Evolutionary conservation across 106 monocot genomes (phyloP).

Genomic region (Apostasia shenzhenica): DNA sequence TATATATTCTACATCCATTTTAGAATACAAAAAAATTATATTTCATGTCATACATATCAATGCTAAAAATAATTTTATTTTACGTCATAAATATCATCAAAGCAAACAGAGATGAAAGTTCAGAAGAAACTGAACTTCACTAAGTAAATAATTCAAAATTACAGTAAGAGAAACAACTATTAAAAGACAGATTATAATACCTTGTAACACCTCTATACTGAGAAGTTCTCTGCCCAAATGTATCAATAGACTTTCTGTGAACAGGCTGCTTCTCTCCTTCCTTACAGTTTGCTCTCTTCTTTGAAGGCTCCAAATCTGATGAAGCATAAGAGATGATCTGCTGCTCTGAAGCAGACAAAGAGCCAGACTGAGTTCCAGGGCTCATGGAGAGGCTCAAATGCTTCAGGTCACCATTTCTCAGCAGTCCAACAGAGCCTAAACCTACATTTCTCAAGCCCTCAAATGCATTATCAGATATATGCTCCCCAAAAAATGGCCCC

Average conservation of each 20-base stretch:
- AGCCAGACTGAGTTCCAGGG: slow-evolving; percentile 81
- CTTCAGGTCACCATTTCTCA: slow-evolving; percentile 62
- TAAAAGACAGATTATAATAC: slow-evolving; percentile 32
- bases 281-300: slow-evolving; percentile 61
- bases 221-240: slow-evolving; percentile 97
- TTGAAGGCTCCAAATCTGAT: slow-evolving; percentile 34
- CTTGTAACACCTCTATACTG: slow-evolving; percentile 94
- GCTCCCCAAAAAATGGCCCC: slow-evolving; percentile 26
- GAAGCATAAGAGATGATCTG: slow-evolving; percentile 9
- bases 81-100: neutral
- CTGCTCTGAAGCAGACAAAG: slow-evolving; percentile 44
- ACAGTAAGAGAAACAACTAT: slow-evolving; percentile 1
- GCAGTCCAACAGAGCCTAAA: slow-evolving; percentile 24
- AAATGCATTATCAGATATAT: slow-evolving; percentile 23
- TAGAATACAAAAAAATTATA: neutral
- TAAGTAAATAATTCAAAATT: neutral
- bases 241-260: slow-evolving; percentile 92
- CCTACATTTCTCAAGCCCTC: slow-evolving; percentile 16
- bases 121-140: neutral
- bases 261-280: slow-evolving; percentile 75
- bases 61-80: neutral
- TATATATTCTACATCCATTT: no score
- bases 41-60: neutral
- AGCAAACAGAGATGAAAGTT: neutral
- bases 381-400: slow-evolving; percentile 88